phyloP scores from a whole-genome alignment of 2,329 filamentous ascomycete species.

The Arachnopeziza araneosa region DNA sequence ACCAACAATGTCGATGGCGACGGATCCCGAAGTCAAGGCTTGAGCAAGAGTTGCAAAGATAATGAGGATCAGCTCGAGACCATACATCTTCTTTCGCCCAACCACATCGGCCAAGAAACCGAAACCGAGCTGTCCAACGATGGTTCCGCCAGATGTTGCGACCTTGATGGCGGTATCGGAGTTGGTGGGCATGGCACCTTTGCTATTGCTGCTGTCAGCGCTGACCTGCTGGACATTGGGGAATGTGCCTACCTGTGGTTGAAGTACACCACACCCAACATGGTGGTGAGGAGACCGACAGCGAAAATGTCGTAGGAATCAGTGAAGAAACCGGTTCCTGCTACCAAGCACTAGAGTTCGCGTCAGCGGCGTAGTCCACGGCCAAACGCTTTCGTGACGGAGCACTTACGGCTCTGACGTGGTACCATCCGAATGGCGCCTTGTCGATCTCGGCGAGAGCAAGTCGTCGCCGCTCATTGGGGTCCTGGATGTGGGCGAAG shows the following conservation, averaged over 20 bases:
- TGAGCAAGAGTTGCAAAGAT: conserved; percentile 72
- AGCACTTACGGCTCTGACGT: conserved; percentile 53
- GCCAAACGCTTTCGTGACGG: neutral
- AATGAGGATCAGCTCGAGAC: conserved; percentile 71
- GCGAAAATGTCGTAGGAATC: conserved; percentile 60
- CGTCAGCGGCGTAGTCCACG: neutral
- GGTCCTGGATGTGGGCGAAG: conserved; percentile 59
- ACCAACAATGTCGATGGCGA: conserved; percentile 52
- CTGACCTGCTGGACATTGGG: neutral
- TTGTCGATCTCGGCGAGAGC: conserved; percentile 79
- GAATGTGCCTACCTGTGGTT: neutral
- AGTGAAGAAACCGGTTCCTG: conserved; percentile 63
- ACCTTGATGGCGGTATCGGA: conserved; percentile 81
- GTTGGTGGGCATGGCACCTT: conserved; percentile 54
- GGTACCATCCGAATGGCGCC: conserved; percentile 75
- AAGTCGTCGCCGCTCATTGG: conserved; percentile 72
- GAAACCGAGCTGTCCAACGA: conserved; percentile 75
- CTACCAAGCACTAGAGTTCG: conserved; percentile 33
- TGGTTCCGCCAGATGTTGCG: conserved; percentile 74
- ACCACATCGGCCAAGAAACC: conserved; percentile 70
- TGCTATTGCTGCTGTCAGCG: neutral
- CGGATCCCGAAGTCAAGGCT: conserved; percentile 43
- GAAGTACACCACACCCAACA: neutral
- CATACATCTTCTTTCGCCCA: conserved; percentile 72
- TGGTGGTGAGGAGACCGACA: conserved; percentile 9